phyloP scores from a whole-genome alignment of 2,329 filamentous ascomycete genomes.

The Exserohilum turcica region DNA sequence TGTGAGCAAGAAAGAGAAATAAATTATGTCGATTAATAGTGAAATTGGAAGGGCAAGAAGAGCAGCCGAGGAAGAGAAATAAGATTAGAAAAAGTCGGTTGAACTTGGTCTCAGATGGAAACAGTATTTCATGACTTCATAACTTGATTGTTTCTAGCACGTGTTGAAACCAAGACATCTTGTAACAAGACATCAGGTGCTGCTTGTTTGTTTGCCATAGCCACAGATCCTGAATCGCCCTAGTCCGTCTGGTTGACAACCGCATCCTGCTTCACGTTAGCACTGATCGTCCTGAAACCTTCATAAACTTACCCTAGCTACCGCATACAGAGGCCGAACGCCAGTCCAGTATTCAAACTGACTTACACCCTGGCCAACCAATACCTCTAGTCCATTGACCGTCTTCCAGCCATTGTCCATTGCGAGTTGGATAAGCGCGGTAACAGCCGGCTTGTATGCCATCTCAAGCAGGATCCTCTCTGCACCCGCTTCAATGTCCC shows the following conservation, averaged over 20 bases:
- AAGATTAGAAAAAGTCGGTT: too few relatives aligned
- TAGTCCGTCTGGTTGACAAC: constrained; percentile 22
- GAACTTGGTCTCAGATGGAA: too few relatives aligned
- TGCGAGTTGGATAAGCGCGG: constrained; percentile 83
- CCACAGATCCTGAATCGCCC: background rate
- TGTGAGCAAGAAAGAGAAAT: too few relatives aligned
- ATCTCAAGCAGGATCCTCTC: constrained; percentile 78
- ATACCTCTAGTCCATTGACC: constrained; percentile 84
- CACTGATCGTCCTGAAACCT: background rate
- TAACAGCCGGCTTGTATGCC: constrained; percentile 90
- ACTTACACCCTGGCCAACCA: constrained; percentile 82
- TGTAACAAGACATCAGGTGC: background rate
- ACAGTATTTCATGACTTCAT: background rate
- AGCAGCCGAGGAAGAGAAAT: too few relatives aligned
- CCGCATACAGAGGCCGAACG: constrained; percentile 72
- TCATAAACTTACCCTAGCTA: constrained; percentile 62
- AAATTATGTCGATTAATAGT: too few relatives aligned
- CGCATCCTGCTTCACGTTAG: constrained; percentile 20
- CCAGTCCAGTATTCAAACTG: constrained; percentile 90
- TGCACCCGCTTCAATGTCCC: constrained; percentile 26
- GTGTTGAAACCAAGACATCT: background rate
- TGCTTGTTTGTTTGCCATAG: background rate
- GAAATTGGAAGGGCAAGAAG: too few relatives aligned
- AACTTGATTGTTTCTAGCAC: background rate
- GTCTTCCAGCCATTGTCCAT: constrained; percentile 78